phyloP scores from a whole-genome alignment of 345 rosid species.

The Hibiscus tridactylites region DNA sequence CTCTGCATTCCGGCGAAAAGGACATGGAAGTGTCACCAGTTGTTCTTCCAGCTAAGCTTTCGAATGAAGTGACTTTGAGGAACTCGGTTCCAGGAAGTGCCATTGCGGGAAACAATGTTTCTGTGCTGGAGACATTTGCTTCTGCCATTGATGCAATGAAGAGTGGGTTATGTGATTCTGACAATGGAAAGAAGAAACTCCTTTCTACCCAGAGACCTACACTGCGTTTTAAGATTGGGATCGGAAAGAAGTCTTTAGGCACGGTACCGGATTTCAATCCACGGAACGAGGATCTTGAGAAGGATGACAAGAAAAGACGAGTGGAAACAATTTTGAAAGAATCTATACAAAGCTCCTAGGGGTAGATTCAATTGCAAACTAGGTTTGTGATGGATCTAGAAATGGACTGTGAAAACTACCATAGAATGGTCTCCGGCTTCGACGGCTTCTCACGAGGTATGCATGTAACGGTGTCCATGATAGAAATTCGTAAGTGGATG shows the following conservation, averaged over 20 bases:
- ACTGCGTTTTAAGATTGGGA: slow-evolving; percentile 57
- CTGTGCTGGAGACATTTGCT: slow-evolving; percentile 42
- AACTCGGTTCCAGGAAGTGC: slow-evolving; percentile 20
- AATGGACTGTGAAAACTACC: slow-evolving; percentile 18
- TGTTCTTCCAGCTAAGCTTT: slow-evolving; percentile 42
- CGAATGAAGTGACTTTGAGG: slow-evolving; percentile 25
- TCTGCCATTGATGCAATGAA: slow-evolving; percentile 42
- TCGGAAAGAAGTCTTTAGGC: slow-evolving; percentile 30
- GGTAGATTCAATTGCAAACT: slow-evolving; percentile 45
- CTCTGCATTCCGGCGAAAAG: slow-evolving; percentile 53
- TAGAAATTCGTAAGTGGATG: slow-evolving; percentile 7
- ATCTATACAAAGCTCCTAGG: slow-evolving; percentile 32
- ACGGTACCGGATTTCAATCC: slow-evolving; percentile 17
- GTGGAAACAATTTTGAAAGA: slow-evolving; percentile 36
- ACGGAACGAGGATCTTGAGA: slow-evolving; percentile 24
- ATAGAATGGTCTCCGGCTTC: slow-evolving; percentile 30
- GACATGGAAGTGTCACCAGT: slow-evolving; percentile 39
- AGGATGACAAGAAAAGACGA: slow-evolving; percentile 36
- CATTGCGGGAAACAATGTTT: slow-evolving; percentile 24
- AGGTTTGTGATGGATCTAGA: slow-evolving; percentile 17
- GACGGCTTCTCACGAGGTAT: slow-evolving; percentile 38
- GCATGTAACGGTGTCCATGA: slow-evolving; percentile 24
- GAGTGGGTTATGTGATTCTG: slow-evolving; percentile 26
- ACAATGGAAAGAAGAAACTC: slow-evolving; percentile 30
- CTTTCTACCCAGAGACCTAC: slow-evolving; percentile 33